These are phyloP conservation scores for Spizellomyces punctatus DNA, from an alignment of 192 early-diverging fungal species.

Conservation along the genomic window DNA sequence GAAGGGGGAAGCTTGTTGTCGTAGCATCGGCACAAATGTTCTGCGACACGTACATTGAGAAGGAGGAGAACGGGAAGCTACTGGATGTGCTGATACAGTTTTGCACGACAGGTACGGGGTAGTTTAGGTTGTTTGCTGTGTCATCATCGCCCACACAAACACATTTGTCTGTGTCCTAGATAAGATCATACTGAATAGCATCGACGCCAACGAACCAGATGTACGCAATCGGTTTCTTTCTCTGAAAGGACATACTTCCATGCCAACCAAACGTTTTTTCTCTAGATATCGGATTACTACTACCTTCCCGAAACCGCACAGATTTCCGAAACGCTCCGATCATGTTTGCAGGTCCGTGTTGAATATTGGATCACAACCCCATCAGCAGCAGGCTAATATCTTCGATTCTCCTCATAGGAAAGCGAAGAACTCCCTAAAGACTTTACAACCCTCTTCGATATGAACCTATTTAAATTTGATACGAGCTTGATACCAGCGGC, in stretches of 20 bases:
- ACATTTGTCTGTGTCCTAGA: conserved; percentile 30
- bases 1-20: conserved; percentile 56
- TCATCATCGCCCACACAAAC: background rate
- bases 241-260: background rate
- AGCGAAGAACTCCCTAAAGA: conserved; percentile 70
- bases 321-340: conserved; percentile 51
- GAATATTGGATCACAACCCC: background rate
- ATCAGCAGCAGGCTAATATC: too few species aligned
- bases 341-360: conserved; percentile 55
- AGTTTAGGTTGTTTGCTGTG: conserved; percentile 6
- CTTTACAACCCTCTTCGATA: conserved; percentile 63
- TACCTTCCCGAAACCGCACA: conserved; percentile 56
- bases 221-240: conserved; percentile 22
- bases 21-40: conserved; percentile 61
- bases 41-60: conserved; percentile 63
- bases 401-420: conserved; percentile 13
- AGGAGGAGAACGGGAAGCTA: conserved; percentile 64
- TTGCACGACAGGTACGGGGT: conserved; percentile 44
- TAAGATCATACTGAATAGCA: conserved; percentile 57
- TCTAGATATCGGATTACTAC: conserved; percentile 63
- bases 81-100: conserved; percentile 63
- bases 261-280: background rate
- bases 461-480: conserved; percentile 59
- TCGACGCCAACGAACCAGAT: conserved; percentile 68
- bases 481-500: conserved; percentile 53